These are phyloP conservation scores for Penicillium olsonii DNA, from an alignment of 2,329 filamentous ascomycete species.

Conservation along the genomic window DNA sequence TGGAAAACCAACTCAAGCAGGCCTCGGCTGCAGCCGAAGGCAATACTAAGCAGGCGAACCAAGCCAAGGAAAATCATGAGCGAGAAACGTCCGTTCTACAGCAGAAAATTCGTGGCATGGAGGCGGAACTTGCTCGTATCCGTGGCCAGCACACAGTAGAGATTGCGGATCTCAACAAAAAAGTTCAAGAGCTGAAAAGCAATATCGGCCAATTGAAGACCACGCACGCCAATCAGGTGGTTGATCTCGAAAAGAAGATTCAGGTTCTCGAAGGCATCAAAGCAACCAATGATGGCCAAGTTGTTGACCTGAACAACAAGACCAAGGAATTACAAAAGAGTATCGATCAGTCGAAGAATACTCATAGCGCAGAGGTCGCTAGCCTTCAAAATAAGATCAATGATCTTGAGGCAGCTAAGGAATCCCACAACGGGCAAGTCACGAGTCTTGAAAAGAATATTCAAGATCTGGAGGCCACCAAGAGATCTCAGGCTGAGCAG, in stretches of 20 bases:
- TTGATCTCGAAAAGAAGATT: conserved; percentile 61
- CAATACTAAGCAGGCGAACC: conserved; percentile 28
- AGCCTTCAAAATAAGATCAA: conserved; percentile 46
- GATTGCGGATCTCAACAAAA: conserved; percentile 58
- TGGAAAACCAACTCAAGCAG: conserved; percentile 51
- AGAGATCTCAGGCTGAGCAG: conserved; percentile 55
- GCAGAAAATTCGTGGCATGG: conserved; percentile 61
- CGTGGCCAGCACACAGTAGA: conserved; percentile 56
- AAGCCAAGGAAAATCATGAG: conserved; percentile 50
- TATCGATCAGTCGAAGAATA: conserved; percentile 60
- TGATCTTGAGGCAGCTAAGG: conserved; percentile 58
- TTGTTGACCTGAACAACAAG: conserved; percentile 58
- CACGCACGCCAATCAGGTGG: conserved; percentile 61
- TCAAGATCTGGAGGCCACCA: conserved; percentile 33
- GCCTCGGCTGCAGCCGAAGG: conserved; percentile 43
- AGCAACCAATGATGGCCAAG: conserved; percentile 54
- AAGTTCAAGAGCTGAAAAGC: conserved; percentile 59
- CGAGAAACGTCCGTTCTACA: conserved; percentile 66
- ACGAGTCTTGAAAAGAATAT: conserved; percentile 60
- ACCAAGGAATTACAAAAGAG: conserved; percentile 47
- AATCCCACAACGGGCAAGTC: conserved; percentile 61
- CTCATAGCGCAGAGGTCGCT: conserved; percentile 52
- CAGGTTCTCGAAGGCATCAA: conserved; percentile 58
- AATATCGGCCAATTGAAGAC: conserved; percentile 56
- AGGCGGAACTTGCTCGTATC: conserved; percentile 52